Percentiles rank a stretch among this genome's conserved stretches.
These are phyloP conservation scores for Globisporangium viniferum DNA, from an alignment of 352 stramenopile species.

Conservation along the genomic window DNA sequence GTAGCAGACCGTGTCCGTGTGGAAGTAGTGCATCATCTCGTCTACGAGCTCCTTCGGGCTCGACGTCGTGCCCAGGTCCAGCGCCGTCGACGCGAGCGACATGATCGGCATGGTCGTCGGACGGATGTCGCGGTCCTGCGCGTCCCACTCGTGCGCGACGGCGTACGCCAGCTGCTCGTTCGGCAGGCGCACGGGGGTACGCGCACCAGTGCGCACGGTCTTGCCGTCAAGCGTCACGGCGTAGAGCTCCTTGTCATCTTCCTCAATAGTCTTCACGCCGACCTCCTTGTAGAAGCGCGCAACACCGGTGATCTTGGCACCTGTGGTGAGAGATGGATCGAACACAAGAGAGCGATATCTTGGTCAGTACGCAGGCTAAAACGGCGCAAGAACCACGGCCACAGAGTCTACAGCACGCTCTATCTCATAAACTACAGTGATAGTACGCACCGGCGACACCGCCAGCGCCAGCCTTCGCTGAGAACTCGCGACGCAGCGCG, in stretches of 20 bases:
- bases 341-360: background rate
- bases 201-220: constrained; percentile 69
- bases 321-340: constrained; percentile 15
- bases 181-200: constrained; percentile 58
- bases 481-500: constrained; percentile 34
- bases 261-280: constrained; percentile 54
- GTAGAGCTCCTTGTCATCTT: constrained; percentile 31
- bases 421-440: too few relatives aligned
- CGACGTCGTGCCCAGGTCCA: constrained; percentile 62
- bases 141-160: constrained; percentile 84
- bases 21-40: constrained; percentile 86
- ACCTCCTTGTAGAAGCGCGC: constrained; percentile 85
- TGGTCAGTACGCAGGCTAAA: background rate
- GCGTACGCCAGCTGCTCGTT: constrained; percentile 65
- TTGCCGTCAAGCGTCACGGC: constrained; percentile 81
- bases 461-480: constrained; percentile 41
- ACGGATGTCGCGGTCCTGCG: constrained; percentile 69
- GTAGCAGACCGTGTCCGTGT: constrained; percentile 89
- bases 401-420: background rate
- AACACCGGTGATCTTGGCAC: constrained; percentile 78
- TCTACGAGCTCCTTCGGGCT: constrained; percentile 56
- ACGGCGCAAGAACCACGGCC: background rate
- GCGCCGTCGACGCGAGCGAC: constrained; percentile 76
- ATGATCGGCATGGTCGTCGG: constrained; percentile 87
- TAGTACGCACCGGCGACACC: constrained; percentile 30